Evolutionary conservation across 2,329 filamentous ascomycete genomes (phyloP), one percentile per base, ranked within the genome.

Genomic region (Cladosporium sp.): DNA sequence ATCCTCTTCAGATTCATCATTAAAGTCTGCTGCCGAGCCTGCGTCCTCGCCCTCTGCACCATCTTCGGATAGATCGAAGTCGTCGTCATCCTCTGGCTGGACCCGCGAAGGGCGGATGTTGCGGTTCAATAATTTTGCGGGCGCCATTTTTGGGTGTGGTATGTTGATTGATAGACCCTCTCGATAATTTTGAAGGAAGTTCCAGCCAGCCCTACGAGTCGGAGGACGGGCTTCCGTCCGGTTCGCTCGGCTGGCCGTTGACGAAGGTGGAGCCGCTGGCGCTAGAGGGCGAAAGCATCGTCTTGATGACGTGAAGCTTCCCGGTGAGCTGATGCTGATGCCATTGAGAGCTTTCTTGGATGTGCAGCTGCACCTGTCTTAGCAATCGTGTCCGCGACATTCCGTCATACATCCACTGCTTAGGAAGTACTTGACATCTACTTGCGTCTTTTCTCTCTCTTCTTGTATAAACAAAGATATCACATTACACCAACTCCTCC

Each of bases 1-100:
- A 5, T 58, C 56, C 3, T 75, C 76, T 30, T 74, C 76, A 65
- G 65, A 21, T 34, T 66, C 64, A 11, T 62, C 66, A 28, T 68
- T 66, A 64, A 59, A 67, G 60, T 65, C 49, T 16, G 23, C 60
- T 36, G 43, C 46, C 49, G 58, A 61, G 25, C 26, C 26, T 74
- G 74, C 26, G n/a, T 69, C 66, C 43, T 67, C 65, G 14, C 63
- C 66, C 18, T 48, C 58, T 43, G 32, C 56, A 39, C 28, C 54
- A 16, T 53, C 62, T 10, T 51, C 54, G 16, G 54, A 49, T 6
- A 63, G 13, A 23, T 62, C 59, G 6, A 62, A 62, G 13, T 67
- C 70, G 57, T 48, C 65, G 18, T 68, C 58, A 23, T 65, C 67
- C 21, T 68, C 60, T 10, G 32, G 53, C 46, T 53, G 53, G 14